Evolutionary conservation across 306 rosid species (phyloP).

Genomic region (Senna tora): DNA sequence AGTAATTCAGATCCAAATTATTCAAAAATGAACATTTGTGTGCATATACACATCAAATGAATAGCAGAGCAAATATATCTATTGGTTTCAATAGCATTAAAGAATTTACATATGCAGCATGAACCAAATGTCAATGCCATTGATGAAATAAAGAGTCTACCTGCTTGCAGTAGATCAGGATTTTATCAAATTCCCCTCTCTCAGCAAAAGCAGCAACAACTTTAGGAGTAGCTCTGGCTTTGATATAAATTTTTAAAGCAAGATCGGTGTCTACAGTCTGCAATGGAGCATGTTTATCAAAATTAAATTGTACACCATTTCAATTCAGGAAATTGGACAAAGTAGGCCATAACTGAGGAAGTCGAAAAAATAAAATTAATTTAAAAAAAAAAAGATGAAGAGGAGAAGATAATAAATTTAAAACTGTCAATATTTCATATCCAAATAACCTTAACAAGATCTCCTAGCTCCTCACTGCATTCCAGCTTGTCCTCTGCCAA

Average conservation of each 20-base stretch:
- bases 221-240: constrained; percentile 99
- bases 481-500: constrained; percentile 99
- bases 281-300: constrained; percentile 32
- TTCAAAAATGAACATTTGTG: constrained; percentile 18
- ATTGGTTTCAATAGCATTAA: constrained; percentile 4
- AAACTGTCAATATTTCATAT: constrained; percentile 24
- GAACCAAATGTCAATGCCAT: constrained; percentile 31
- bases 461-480: constrained; percentile 99
- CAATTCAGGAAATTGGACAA: constrained; percentile 7
- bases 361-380: constrained; percentile 17
- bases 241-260: constrained; percentile 92
- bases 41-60: background rate
- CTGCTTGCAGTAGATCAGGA: constrained; percentile 96
- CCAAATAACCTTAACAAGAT: constrained; percentile 90
- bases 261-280: constrained; percentile 97
- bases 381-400: no score
- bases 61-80: constrained; percentile 12
- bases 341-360: background rate
- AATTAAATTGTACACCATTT: constrained; percentile 34
- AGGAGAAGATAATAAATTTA: constrained; percentile 1
- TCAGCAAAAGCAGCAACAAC: constrained; percentile 99
- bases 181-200: constrained; percentile 98
- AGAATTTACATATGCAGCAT: background rate
- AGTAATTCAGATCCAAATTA: constrained; percentile 38
- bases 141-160: constrained; percentile 43